Evolutionary conservation across 2,329 filamentous ascomycete species (phyloP), one percentile per base, ranked within the genome.

Genomic region (Stemphylium vesicarium): DNA sequence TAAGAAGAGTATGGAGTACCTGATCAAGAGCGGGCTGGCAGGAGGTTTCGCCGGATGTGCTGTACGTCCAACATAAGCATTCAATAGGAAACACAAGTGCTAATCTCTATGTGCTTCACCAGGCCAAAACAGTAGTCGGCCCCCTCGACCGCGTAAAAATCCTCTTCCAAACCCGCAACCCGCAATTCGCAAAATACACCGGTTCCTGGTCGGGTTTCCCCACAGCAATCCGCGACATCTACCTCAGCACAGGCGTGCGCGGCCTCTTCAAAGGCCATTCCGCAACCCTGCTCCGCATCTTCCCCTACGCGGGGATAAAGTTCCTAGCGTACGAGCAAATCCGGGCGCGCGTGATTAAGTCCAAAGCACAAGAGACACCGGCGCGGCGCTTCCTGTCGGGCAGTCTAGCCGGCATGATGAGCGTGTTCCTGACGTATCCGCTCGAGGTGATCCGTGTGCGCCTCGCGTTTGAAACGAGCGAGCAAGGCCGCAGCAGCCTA

Each of bases 251-350:
- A 59, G 95, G 95, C 33, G 62, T 84, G 2, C 74, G 81, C 10
- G 95, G 95, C 1, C 82, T 99, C 6, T 99, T 92, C 78, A 89
- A 95, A 47, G 95, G 95, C 6, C 95, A 99, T 75, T 97, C 92
- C 4, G 95, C 93, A 2, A 99, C 95, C 0, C 81, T 99, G 2
- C 82, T 98, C 47, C 88, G 95, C 61, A 96, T 99, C 60, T 99
- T 98, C 68, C 95, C 95, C 5, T 99, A 99, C 75, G 95, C 94
- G 13, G 94, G 91, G 40, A 96, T 98, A 77, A 99, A 99, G 72
- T 99, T 99, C 71, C 85, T 99, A 37, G 93, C 94, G 40, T 99
- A 99, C 79, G 95, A 99, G 76, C 95, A 99, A 77, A 91, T 97
- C 62, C 90, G 95, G 56, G 86, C 89, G 11, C 69, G 88, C 12